Conservation (phyloP, 2,329 filamentous ascomycete genomes). For the Boeremia lycopersici region DNA sequence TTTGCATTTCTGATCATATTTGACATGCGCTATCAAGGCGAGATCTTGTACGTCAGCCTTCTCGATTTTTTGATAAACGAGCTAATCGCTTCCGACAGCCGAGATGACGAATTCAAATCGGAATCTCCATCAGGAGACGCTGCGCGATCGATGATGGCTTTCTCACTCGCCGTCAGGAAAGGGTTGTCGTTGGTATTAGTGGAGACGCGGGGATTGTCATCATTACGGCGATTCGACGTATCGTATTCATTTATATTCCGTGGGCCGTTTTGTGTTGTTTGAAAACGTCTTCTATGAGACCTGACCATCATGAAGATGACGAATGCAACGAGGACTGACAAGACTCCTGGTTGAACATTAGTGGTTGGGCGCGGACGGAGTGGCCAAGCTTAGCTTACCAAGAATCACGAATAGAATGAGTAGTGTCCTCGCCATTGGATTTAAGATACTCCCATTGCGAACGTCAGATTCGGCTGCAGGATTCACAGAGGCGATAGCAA, state of each 20-base stretch:
- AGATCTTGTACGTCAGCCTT: conserved; percentile 16
- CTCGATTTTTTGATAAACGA: conserved; percentile 11
- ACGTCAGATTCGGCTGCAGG: background rate
- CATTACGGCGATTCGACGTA: background rate
- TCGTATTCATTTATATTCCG: background rate
- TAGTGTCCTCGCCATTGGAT: conserved; percentile 5
- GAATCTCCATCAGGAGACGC: background rate
- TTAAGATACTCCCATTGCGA: background rate
- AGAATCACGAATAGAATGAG: conserved; percentile 6
- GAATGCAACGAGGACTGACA: conserved; percentile 5
- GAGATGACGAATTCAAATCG: background rate
- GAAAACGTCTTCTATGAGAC: background rate
- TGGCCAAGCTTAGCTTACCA: background rate
- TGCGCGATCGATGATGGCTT: conserved; percentile 5
- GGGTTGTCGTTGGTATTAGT: conserved; percentile 4
- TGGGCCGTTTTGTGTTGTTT: background rate
- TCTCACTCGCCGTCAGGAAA: conserved; percentile 14
- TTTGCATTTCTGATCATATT: too few species aligned
- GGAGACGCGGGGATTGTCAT: conserved; percentile 1
- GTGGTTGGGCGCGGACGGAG: background rate
- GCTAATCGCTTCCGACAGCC: conserved; percentile 7
- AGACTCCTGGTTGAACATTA: background rate
- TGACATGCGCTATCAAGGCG: conserved; percentile 1
- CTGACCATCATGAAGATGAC: conserved; percentile 2
- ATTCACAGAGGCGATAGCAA: background rate